These are phyloP conservation scores for Lepiota venenata DNA, from an alignment of 768 basidiomycete species.

Conservation along the genomic window DNA sequence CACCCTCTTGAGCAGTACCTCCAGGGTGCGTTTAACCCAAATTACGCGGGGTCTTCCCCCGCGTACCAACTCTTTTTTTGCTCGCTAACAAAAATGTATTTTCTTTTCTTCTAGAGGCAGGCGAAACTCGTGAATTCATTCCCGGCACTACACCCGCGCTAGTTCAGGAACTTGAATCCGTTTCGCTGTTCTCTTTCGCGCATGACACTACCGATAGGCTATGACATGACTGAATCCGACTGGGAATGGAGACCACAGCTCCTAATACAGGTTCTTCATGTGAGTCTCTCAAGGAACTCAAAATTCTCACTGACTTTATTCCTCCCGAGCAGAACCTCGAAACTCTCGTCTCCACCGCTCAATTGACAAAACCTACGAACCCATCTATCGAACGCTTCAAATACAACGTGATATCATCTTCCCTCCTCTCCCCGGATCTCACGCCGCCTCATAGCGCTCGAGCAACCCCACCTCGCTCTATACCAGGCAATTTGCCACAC, in stretches of 20 bases:
- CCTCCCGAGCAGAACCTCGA: constrained; percentile 30
- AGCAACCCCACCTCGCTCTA: constrained; percentile 26
- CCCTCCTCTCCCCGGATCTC: constrained; percentile 61
- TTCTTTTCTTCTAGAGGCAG: constrained; percentile 43
- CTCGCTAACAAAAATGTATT: background rate
- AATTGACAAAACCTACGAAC: constrained; percentile 32
- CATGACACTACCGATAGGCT: constrained; percentile 20
- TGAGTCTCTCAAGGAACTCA: constrained; percentile 23
- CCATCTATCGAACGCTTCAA: constrained; percentile 79
- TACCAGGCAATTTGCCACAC: constrained; percentile 48
- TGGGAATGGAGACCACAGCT: constrained; percentile 36
- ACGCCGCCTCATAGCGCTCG: constrained; percentile 35
- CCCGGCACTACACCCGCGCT: constrained; percentile 49
- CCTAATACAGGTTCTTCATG: constrained; percentile 35
- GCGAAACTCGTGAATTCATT: constrained; percentile 49
- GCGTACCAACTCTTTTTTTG: background rate
- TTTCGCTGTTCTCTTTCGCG: constrained; percentile 17
- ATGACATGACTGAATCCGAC: constrained; percentile 22
- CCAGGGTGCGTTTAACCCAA: constrained; percentile 43
- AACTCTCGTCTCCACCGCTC: constrained; percentile 32
- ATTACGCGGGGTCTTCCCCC: too few species aligned
- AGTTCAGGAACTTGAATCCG: constrained; percentile 34
- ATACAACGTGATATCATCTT: constrained; percentile 79
- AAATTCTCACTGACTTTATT: background rate
- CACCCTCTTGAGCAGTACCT: constrained; percentile 76